Base-by-base conservation (phyloP, 2,329 filamentous ascomycete species). In the Ceratocystis destructans region DNA sequence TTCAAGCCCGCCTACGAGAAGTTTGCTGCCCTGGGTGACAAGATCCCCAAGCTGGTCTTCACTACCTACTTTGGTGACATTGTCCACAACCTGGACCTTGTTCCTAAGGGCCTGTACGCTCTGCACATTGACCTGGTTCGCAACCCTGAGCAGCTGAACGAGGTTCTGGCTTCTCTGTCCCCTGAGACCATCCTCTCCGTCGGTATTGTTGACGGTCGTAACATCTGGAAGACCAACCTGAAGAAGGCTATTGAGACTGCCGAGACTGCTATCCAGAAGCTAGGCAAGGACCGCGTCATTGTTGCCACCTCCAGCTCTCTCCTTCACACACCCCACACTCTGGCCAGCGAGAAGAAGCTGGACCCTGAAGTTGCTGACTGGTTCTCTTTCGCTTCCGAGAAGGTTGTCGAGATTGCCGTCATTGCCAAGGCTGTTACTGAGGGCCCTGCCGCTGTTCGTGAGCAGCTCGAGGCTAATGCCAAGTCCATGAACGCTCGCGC, bases 191-290 rank as follows among this genome's bases (percentile, higher is more conserved):
- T 91, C 72, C 87, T 99, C 71, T 99, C 94, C 71, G 88, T 87
- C 71, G 94, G 94, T 90, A 89, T 99, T 73, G 94, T 99, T 71
- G 92, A 99, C 74, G 94, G 94, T 74, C 91, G 94, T 75, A 99
- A 99, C 85, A 97, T 99, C 83, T 99, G 94, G 94, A 99, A 99
- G 89, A 96, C 91, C 80, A 96, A 97, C 87, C 88, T 96, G 82
- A 89, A 96, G 85, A 86, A 85, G 73, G 91, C 94, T 74, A 95
- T 99, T 71, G 92, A 94, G 82, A 85, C 81, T 70, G 88, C 94
- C 69, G 90, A 97, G 85, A 82, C 85, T 68, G 94, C 93, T 70
- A 82, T 97, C 73, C 90, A 96, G 82, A 84, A 96, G 82, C 86
- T 99, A 70, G 93, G 94, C 80, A 93, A 96, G 84, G 92, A 97